Evolutionary conservation across 2,329 filamentous ascomycete genomes (phyloP).

Genomic region (Pseudonectria foliicola): DNA sequence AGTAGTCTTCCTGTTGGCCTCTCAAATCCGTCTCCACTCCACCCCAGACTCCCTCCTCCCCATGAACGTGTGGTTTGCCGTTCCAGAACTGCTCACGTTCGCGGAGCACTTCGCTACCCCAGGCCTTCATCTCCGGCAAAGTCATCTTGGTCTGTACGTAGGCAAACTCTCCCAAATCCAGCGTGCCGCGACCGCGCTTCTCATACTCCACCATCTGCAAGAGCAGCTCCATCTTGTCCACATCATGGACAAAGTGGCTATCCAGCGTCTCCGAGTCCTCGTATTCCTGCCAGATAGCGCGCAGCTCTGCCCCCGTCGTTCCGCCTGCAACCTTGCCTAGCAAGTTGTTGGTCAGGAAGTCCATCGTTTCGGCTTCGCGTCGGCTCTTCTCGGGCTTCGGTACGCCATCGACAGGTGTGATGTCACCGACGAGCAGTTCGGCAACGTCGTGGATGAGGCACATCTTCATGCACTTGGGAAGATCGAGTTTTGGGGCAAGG

Average conservation of each 20-base stretch:
- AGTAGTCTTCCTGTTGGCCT: conserved; percentile 44
- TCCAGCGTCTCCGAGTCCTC: conserved; percentile 81
- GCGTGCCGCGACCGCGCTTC: conserved; percentile 53
- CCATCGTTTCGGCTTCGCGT: conserved; percentile 84
- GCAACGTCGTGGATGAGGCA: conserved; percentile 97
- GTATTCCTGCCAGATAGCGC: conserved; percentile 88
- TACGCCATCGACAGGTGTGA: conserved; percentile 85
- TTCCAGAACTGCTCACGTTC: conserved; percentile 73
- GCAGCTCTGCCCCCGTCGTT: conserved; percentile 59
- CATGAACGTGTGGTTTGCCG: conserved; percentile 38
- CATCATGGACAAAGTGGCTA: conserved; percentile 85
- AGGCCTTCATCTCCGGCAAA: conserved; percentile 70
- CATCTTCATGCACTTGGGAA: conserved; percentile 86
- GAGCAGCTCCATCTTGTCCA: conserved; percentile 94
- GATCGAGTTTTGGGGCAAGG: conserved; percentile 64
- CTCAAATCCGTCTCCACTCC: conserved; percentile 30
- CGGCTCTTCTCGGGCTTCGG: conserved; percentile 82
- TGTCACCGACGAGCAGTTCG: conserved; percentile 89
- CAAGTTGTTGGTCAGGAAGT: conserved; percentile 70
- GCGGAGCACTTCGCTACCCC: conserved; percentile 67
- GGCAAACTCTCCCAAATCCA: conserved; percentile 82
- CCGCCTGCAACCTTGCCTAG: conserved; percentile 72
- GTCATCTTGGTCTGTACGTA: conserved; percentile 68
- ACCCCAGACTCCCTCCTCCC: conserved; percentile 34
- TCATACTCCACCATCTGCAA: conserved; percentile 98